Conservation (phyloP, 140 eudicot genomes). For the Oenanthe javanica region DNA sequence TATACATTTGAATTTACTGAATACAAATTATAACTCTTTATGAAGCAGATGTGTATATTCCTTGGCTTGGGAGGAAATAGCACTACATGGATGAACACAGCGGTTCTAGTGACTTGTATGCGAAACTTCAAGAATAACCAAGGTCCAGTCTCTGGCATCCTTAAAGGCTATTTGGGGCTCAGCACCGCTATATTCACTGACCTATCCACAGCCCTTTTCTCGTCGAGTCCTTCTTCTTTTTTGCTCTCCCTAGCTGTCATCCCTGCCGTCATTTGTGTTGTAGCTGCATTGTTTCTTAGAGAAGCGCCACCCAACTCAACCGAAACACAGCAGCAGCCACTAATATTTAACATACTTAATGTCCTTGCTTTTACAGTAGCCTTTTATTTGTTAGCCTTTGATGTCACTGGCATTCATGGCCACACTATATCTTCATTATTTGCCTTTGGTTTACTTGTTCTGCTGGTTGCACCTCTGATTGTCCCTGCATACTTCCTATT, state of each 20-base stretch:
- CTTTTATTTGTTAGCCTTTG: slow-evolving; percentile 41
- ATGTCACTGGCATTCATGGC: slow-evolving; percentile 54
- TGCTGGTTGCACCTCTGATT: slow-evolving; percentile 46
- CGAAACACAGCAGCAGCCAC: slow-evolving; percentile 47
- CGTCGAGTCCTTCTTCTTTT: slow-evolving; percentile 59
- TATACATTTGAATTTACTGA: neutral
- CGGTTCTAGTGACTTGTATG: slow-evolving; percentile 83
- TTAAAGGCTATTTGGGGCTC: slow-evolving; percentile 86
- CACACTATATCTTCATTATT: slow-evolving; percentile 26
- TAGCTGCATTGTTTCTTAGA: slow-evolving; percentile 73
- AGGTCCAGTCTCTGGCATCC: slow-evolving; percentile 90
- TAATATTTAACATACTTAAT: slow-evolving; percentile 50
- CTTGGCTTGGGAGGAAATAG: slow-evolving; percentile 98
- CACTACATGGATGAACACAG: slow-evolving; percentile 99
- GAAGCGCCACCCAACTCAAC: slow-evolving; percentile 56
- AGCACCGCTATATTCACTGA: slow-evolving; percentile 97
- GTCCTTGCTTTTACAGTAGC: slow-evolving; percentile 63
- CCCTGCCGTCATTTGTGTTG: slow-evolving; percentile 60
- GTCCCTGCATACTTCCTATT: slow-evolving; percentile 42
- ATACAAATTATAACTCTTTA: neutral
- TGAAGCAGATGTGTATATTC: slow-evolving; percentile 76
- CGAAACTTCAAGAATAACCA: slow-evolving; percentile 83
- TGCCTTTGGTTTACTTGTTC: slow-evolving; percentile 29
- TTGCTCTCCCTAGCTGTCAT: slow-evolving; percentile 51
- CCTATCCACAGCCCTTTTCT: slow-evolving; percentile 64